Base-by-base conservation (phyloP, 768 basidiomycete species). In the Suillus alpinus region DNA sequence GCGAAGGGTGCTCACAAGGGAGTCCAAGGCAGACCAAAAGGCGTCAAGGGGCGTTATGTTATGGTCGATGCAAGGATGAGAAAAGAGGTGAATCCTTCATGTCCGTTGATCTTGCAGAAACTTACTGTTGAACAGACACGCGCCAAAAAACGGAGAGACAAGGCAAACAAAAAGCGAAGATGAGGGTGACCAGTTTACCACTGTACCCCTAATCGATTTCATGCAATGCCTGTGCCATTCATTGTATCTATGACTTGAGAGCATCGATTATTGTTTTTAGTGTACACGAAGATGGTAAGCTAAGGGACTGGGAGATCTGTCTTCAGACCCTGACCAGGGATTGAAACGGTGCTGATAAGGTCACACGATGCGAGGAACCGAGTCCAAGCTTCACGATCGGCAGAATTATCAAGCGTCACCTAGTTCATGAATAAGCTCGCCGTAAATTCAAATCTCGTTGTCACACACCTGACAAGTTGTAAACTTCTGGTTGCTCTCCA, bases 31-130 rank as follows among this genome's bases (percentile, higher is more conserved):
- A 77, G 97, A 56, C 96, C 97, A 31, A 96, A 90, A 72, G 97
- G 97, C 63, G 88, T 98, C 61, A 98, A 97, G 77, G 97, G 96
- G 36, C 84, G 91, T 52, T 98, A 97, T 75, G 79, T 87, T 41
- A 97, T 97, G 93, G 94, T 96, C 1, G 95, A 97, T 75, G 78
- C 93, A 4, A 81, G 95, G 65, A 94, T 95, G 90, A 92, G 83
- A 75, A 97, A 95, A 83, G 92, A 94, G 84, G 92, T 91, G 46
- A 39, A 49, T 32, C 26, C 18, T 9, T 4, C 9, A 26, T 18
- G 1, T 23, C 0, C 6, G 13, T 37, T 18, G 40, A 44, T 56
- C 51, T 13, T 39, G 59, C 46, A 10, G 49, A 39, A n/a, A 65
- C 57, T 65, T 36, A 56, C 56, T 26, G 26, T 57, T 41, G 61